Evolutionary conservation across 148 eudicot genomes (phyloP).

Genomic region (Cornus controversa): DNA sequence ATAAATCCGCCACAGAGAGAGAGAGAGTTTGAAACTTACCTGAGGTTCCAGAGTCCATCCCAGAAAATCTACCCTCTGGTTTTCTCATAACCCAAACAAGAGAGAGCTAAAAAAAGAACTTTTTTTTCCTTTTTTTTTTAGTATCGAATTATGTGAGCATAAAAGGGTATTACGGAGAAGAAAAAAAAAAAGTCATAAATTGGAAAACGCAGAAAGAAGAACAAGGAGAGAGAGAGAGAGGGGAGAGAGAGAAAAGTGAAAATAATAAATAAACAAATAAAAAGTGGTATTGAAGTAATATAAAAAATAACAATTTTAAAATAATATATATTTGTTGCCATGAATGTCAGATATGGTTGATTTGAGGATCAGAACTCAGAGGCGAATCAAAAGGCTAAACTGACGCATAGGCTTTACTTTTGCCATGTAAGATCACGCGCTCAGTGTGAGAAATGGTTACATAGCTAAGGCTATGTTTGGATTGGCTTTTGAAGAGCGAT

Average conservation of each 20-base stretch:
- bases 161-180: too few relatives aligned
- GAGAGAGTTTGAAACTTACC: background rate
- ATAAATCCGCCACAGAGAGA: background rate
- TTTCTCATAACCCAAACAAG: background rate
- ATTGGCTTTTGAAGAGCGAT: too few relatives aligned
- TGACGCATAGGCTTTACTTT: background rate
- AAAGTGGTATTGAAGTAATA: background rate
- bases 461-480: too few relatives aligned
- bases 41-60: background rate
- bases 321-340: background rate
- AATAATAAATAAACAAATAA: background rate
- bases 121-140: too few relatives aligned
- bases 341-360: conserved; percentile 6
- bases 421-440: background rate
- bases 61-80: background rate
- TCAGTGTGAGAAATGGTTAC: background rate
- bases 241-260: background rate
- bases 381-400: conserved; percentile 4
- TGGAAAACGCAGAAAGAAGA: background rate
- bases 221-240: background rate
- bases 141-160: background rate
- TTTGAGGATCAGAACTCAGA: background rate
- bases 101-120: background rate
- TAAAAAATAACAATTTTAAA: background rate
- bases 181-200: background rate